These are phyloP conservation scores for Fusarium mundagurra DNA, from an alignment of 2,329 filamentous ascomycete genomes.

Conservation along the genomic window DNA sequence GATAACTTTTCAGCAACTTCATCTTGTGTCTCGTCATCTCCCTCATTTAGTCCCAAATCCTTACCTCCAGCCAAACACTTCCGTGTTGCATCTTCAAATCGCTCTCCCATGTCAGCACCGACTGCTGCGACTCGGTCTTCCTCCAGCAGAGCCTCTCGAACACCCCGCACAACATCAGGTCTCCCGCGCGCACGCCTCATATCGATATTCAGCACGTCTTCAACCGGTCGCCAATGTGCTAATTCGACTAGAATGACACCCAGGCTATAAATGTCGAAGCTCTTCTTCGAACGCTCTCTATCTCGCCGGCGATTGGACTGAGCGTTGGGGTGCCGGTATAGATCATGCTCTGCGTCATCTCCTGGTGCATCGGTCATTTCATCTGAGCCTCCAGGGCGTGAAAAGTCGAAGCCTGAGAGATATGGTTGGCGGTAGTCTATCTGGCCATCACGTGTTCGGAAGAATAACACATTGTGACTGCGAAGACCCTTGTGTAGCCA, in stretches of 20 bases:
- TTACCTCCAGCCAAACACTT: conserved; percentile 51
- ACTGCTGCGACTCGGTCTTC: conserved; percentile 46
- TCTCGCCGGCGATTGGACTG: conserved; percentile 49
- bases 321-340: conserved; percentile 61
- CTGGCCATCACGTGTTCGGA: conserved; percentile 45
- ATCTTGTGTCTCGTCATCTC: conserved; percentile 54
- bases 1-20: conserved; percentile 53
- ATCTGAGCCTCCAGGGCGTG: conserved; percentile 59
- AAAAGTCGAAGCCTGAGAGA: conserved; percentile 65
- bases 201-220: conserved; percentile 54
- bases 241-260: conserved; percentile 64
- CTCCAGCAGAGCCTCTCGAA: conserved; percentile 48
- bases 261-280: conserved; percentile 63
- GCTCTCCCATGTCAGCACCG: conserved; percentile 52
- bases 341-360: conserved; percentile 55
- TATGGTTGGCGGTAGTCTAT: conserved; percentile 55
- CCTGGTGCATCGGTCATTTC: conserved; percentile 61
- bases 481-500: conserved; percentile 69
- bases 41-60: conserved; percentile 49
- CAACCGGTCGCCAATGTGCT: conserved; percentile 61
- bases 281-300: conserved; percentile 55
- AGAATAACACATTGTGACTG: conserved; percentile 64
- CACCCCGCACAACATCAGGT: conserved; percentile 50
- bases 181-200: conserved; percentile 47
- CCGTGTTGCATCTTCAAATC: conserved; percentile 51